These are phyloP conservation scores for Neurospora terricola DNA, from an alignment of 495 filamentous ascomycete genomes.

Conservation along the genomic window DNA sequence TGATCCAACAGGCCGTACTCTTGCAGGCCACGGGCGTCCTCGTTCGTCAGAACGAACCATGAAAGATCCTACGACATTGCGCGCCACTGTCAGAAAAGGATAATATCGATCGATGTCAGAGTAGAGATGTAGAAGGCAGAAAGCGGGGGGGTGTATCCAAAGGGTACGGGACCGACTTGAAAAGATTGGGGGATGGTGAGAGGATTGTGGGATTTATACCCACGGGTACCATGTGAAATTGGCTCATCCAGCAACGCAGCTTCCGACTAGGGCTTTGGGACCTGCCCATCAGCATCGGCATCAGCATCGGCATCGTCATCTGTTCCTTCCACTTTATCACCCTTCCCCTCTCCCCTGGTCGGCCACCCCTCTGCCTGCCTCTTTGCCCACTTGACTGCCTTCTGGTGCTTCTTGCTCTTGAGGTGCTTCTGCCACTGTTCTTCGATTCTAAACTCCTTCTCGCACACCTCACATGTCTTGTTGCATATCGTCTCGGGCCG, in stretches of 20 bases:
- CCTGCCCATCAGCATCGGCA: background rate
- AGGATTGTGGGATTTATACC: background rate
- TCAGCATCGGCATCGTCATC: background rate
- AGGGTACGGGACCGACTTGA: background rate
- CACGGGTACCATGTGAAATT: background rate
- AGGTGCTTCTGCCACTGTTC: constrained; percentile 70
- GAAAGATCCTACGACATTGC: background rate
- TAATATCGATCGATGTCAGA: background rate
- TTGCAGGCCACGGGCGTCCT: background rate
- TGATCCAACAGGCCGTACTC: background rate
- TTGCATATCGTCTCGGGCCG: constrained; percentile 38
- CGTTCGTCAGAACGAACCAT: background rate
- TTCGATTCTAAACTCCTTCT: constrained; percentile 55
- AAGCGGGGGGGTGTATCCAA: background rate
- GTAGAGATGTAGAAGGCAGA: background rate
- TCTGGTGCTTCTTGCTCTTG: constrained; percentile 50
- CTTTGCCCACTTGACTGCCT: constrained; percentile 12
- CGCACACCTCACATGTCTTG: constrained; percentile 61
- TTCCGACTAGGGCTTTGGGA: background rate
- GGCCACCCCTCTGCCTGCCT: constrained; percentile 10
- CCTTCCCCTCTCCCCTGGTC: background rate
- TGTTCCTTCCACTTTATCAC: background rate
- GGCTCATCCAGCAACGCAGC: background rate
- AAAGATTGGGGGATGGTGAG: background rate
- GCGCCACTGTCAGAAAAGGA: background rate